A percentile compares a stretch with the other conserved stretches of the same genome.
phyloP scores from a whole-genome alignment of 2,329 filamentous ascomycete species.

The Hirsutella thompsonii region DNA sequence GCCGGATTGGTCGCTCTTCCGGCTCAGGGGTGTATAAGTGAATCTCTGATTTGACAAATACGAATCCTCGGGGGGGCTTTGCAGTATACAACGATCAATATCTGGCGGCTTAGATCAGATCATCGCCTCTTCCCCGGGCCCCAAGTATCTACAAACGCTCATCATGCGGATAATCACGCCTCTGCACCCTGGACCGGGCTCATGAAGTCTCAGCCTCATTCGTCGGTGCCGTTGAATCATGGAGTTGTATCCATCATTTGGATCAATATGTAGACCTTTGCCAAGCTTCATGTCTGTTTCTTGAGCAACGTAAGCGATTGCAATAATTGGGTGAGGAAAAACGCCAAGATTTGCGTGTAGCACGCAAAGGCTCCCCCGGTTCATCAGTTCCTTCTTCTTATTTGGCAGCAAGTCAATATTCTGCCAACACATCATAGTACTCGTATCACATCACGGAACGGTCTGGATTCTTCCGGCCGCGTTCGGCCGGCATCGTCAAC shows the following conservation, averaged over 20 bases:
- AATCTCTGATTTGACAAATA: no score
- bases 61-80: no score
- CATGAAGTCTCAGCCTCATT: neutral
- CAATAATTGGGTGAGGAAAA: neutral
- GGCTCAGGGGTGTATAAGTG: no score
- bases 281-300: neutral
- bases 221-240: neutral
- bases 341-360: neutral
- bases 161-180: neutral
- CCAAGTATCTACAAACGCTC: no score
- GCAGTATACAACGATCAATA: no score
- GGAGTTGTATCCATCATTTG: neutral
- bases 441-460: neutral
- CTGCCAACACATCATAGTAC: conserved; percentile 1
- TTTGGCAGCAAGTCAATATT: neutral
- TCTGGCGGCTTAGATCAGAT: no score
- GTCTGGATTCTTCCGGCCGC: neutral
- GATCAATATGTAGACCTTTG: neutral
- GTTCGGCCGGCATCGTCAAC: neutral
- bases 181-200: neutral
- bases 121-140: neutral
- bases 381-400: neutral
- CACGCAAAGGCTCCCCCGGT: neutral
- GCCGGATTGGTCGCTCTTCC: no score
- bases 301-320: neutral